Evolutionary conservation across 805 yeast genomes (phyloP).

Genomic region (Wickerhamomyces bisporus): DNA sequence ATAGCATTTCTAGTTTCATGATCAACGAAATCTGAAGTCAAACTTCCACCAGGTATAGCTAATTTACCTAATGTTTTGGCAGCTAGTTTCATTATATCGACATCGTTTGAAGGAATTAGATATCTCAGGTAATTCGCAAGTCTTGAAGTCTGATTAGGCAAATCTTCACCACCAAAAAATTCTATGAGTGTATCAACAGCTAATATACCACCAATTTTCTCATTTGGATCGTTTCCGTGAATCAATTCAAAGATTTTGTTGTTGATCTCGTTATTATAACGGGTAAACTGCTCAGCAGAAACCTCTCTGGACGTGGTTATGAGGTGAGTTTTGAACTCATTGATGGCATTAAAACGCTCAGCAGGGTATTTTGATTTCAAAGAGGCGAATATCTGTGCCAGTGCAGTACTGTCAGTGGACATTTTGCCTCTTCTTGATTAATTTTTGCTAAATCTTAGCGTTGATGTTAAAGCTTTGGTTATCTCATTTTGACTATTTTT

Average conservation of each 20-base stretch:
- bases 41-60: slow-evolving; percentile 83
- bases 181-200: slow-evolving; percentile 88
- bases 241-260: slow-evolving; percentile 81
- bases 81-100: slow-evolving; percentile 81
- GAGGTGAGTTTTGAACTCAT: slow-evolving; percentile 64
- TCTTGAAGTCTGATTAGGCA: slow-evolving; percentile 83
- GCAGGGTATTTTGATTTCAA: slow-evolving; percentile 30
- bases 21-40: slow-evolving; percentile 90
- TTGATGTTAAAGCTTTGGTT: too few species aligned
- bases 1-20: slow-evolving; percentile 84
- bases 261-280: slow-evolving; percentile 81
- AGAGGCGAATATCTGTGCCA: slow-evolving; percentile 32
- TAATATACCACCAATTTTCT: slow-evolving; percentile 83
- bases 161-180: slow-evolving; percentile 79
- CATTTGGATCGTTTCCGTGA: slow-evolving; percentile 64
- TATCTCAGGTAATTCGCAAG: slow-evolving; percentile 84
- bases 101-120: slow-evolving; percentile 75
- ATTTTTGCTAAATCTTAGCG: too few species aligned
- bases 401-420: slow-evolving; percentile 24
- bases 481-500: too few species aligned
- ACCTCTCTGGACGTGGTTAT: slow-evolving; percentile 73
- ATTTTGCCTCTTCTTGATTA: background rate
- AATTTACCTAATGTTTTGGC: slow-evolving; percentile 83
- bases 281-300: slow-evolving; percentile 73
- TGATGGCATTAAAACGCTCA: slow-evolving; percentile 49